Base-by-base conservation (phyloP, 75 land plant genomes). In the Selaginella moellendorffii region DNA sequence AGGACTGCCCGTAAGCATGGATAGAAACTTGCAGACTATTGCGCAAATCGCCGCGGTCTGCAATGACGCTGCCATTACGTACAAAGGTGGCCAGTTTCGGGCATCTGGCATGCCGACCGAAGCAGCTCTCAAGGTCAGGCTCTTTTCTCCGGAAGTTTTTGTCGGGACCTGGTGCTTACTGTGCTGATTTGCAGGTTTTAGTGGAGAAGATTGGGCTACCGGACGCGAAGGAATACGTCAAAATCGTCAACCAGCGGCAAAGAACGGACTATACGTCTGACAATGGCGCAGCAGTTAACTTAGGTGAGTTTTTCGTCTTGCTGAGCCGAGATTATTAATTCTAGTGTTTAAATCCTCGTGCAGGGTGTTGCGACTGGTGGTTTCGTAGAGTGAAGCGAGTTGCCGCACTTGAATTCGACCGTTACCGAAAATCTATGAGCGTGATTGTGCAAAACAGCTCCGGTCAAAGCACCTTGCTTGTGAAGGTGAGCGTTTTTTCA, bases 181-280 rank as follows among this genome's bases (percentile, higher is more conserved):
- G n/a, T n/a, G n/a, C n/a, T n/a, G n/a, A n/a, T 24, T 2, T 9
- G 9, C 59, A 83, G 85, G 85, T 83, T 59, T 53, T 90, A 65
- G 96, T 90, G 31, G 96, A 90, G 67, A 90, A 90, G 60, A 84
- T 90, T 83, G 96, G 91, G 59, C 69, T 82, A 65, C 92, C 92
- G 20, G 81, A 80, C 78, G 52, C 30, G 14, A 72, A 79, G 70
- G 74, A 56, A 10, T 74, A 69, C 62, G 64, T 63, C 25, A 67
- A 61, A 51, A 71, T 79, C 27, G 70, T 65, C 60, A 69, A 70
- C 27, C 59, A 66, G 12, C 26, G 27, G 0, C 26, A n/a, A n/a
- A 12, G 17, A 5, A 29, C 24, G 54, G 2, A 18, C 12, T 1
- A 26, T 30, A 19, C 27, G 69, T 8, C 26, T 29, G 74, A 76